Evolutionary conservation across 208 protist genomes (phyloP), one percentile per base, ranked within the genome.

Genomic region (Polymyxa betae): DNA sequence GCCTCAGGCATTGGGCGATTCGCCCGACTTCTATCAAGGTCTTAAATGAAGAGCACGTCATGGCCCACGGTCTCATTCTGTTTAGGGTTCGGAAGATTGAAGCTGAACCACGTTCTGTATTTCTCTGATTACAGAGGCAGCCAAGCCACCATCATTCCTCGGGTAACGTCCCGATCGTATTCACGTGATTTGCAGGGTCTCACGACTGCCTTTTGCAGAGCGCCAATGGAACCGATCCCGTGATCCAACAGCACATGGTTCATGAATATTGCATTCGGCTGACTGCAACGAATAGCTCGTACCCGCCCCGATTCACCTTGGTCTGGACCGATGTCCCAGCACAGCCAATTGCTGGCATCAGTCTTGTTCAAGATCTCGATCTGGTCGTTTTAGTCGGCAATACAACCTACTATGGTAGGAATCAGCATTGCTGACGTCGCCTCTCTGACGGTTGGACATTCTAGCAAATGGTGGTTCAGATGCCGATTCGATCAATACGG

Each of bases 51-150:
- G 5, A 45, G 5, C 72, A 5, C n/a, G 72, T 5, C 16, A 5
- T 82, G 16, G 72, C 5, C 72, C 72, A 82, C n/a, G n/a, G n/a
- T n/a, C n/a, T n/a, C n/a, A n/a, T n/a, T n/a, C n/a, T n/a, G n/a
- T n/a, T n/a, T n/a, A 43, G 72, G 72, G 5, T 94, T 90, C 72
- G 95, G 95, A 91, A 45, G 94, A 44, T 45, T 92, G 20, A 93
- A 95, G 66, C 93, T 92, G 38, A 78, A 91, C 64, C 52, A 38
- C 1, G 66, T 91, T 40, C 38, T 91, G 66, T 54, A 89, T 5
- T 49, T 92, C 29, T 32, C 49, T 24, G 87, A 95, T 82, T 20
- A 82, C 12, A n/a, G 10, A 5, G 40, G 16, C 35, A 43, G 12
- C 16, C 72, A 82, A 20, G n/a, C 40, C 72, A 82, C 72, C 35